Evolutionary conservation across 352 stramenopile genomes (phyloP).

Genomic region (Elongisporangium undulatum): DNA sequence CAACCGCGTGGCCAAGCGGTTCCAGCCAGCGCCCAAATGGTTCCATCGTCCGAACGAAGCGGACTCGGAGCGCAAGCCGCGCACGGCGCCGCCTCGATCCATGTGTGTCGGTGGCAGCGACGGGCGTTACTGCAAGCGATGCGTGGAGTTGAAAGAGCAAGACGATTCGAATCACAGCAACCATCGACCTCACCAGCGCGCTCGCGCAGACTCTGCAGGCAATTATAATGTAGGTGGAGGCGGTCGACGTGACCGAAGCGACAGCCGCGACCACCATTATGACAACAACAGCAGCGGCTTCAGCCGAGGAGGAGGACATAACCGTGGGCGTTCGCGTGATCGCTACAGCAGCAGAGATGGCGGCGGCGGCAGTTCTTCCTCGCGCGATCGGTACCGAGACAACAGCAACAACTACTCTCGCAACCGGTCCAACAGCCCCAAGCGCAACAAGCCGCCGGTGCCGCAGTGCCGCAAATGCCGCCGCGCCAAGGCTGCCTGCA

Average conservation of each 20-base stretch:
- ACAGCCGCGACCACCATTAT: constrained; percentile 15
- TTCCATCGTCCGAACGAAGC: constrained; percentile 58
- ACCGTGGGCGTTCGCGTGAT: constrained; percentile 11
- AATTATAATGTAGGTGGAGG: constrained; percentile 13
- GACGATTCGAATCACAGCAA: constrained; percentile 22
- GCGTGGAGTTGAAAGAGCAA: constrained; percentile 59
- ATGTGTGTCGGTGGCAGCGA: constrained; percentile 57
- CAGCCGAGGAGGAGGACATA: constrained; percentile 10
- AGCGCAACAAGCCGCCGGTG: constrained; percentile 22
- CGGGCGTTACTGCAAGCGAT: constrained; percentile 61
- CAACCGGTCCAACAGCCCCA: constrained; percentile 16
- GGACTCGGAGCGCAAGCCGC: constrained; percentile 55
- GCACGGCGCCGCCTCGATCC: constrained; percentile 40
- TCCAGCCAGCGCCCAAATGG: constrained; percentile 58
- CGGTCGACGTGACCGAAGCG: constrained; percentile 15
- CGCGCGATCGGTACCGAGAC: neutral
- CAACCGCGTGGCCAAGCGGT: constrained; percentile 89
- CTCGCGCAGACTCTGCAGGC: constrained; percentile 4
- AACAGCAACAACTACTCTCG: neutral
- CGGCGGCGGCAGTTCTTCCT: neutral
- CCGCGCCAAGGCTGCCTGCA: constrained; percentile 41
- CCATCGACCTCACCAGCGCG: constrained; percentile 1
- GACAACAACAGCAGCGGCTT: constrained; percentile 5
- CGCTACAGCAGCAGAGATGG: constrained; percentile 18
- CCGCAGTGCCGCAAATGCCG: constrained; percentile 51